Percentiles rank a stretch among this genome's conserved stretches.
phyloP scores from a whole-genome alignment of 495 filamentous ascomycete genomes.

The Aspergillus haitiensis region DNA sequence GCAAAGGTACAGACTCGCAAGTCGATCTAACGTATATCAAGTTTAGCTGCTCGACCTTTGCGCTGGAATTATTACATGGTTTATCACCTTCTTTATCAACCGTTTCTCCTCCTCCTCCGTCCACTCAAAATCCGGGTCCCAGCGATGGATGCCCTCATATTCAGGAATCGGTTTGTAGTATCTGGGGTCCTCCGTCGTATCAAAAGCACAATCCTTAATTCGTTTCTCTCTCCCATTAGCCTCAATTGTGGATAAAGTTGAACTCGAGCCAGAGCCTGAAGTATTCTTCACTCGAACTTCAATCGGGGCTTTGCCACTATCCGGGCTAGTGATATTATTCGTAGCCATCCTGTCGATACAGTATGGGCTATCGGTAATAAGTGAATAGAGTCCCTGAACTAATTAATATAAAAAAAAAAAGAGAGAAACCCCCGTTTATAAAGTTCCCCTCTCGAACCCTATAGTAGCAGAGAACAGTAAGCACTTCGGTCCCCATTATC shows the following conservation, averaged over 20 bases:
- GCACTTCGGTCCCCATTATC: conserved; percentile 7
- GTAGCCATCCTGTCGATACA: conserved; percentile 20
- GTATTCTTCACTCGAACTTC: conserved; percentile 17
- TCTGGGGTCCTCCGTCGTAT: conserved; percentile 41
- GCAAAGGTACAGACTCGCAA: conserved; percentile 60
- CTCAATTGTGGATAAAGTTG: conserved; percentile 30
- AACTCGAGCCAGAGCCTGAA: conserved; percentile 18
- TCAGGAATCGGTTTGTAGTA: conserved; percentile 59
- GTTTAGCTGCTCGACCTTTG: conserved; percentile 7
- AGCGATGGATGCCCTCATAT: conserved; percentile 74
- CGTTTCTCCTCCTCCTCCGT: conserved; percentile 65
- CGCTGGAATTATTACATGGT: background rate
- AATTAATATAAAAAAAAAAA: background rate
- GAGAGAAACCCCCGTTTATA: conserved; percentile 7
- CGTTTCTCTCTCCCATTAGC: conserved; percentile 20
- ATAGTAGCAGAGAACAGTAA: background rate
- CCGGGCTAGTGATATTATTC: conserved; percentile 16
- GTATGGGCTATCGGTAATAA: background rate
- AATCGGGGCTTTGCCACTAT: conserved; percentile 7
- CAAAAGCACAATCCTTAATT: conserved; percentile 36
- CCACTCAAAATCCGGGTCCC: conserved; percentile 73
- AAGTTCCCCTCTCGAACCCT: conserved; percentile 2
- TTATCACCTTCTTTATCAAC: conserved; percentile 61
- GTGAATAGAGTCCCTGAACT: background rate
- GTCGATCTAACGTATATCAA: conserved; percentile 45